A percentile compares a stretch with the other conserved stretches of the same genome.
phyloP scores from a whole-genome alignment of 306 rosid genomes.

The Fragaria ananassa region DNA sequence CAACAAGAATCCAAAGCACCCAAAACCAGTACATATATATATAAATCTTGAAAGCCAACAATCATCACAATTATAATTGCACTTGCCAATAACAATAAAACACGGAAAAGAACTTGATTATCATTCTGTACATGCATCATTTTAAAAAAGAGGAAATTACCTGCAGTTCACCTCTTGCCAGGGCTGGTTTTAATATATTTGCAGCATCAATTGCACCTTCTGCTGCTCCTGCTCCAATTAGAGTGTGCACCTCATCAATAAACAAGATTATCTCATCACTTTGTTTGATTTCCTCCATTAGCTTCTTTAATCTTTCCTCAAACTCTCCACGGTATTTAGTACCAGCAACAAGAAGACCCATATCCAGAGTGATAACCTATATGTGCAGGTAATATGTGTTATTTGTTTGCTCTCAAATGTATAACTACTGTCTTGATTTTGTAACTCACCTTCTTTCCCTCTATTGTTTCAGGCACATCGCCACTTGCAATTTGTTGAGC shows the following conservation, averaged over 20 bases:
- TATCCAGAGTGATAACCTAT: conserved; percentile 92
- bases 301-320: conserved; percentile 90
- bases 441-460: conserved; percentile 79
- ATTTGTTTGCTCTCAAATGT: background rate
- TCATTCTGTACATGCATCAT: background rate
- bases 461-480: conserved; percentile 96
- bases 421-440: background rate
- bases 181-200: conserved; percentile 91
- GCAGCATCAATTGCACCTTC: conserved; percentile 99
- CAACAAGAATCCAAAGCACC: background rate
- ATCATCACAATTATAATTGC: background rate
- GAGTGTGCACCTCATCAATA: conserved; percentile 91
- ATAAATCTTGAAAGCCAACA: background rate
- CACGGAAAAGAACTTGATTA: background rate
- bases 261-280: conserved; percentile 91
- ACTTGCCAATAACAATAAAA: background rate
- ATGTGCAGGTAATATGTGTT: background rate
- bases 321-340: conserved; percentile 99
- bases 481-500: conserved; percentile 90
- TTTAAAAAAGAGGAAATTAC: conserved; percentile 29
- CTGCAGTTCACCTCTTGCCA: conserved; percentile 98
- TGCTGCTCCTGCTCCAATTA: conserved; percentile 97
- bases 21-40: background rate
- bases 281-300: conserved; percentile 97
- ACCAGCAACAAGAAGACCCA: conserved; percentile 98